A percentile compares a stretch with the other conserved stretches of the same genome.
Conservation (phyloP, 2,329 filamentous ascomycete species). For the Allantophomopsis lycopodina region DNA sequence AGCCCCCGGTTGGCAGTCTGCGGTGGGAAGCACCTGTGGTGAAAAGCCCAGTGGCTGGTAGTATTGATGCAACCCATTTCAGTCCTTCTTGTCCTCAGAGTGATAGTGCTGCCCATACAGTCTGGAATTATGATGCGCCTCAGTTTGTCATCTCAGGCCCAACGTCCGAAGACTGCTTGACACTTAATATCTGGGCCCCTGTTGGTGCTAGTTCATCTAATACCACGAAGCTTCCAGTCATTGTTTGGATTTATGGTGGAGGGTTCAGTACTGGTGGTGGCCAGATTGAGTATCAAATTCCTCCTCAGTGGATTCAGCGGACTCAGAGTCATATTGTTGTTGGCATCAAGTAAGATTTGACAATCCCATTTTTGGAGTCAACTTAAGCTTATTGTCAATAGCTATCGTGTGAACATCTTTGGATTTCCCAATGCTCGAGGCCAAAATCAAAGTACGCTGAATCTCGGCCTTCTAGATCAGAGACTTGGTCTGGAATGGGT, state of each 20-base stretch:
- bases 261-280: slow-evolving; percentile 42
- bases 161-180: slow-evolving; percentile 20
- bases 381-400: slow-evolving; percentile 19
- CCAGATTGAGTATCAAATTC: slow-evolving; percentile 27
- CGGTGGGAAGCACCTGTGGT: slow-evolving; percentile 16
- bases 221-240: slow-evolving; percentile 30
- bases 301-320: slow-evolving; percentile 15
- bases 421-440: slow-evolving; percentile 10
- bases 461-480: slow-evolving; percentile 43
- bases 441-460: slow-evolving; percentile 16
- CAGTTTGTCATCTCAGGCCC: slow-evolving; percentile 2
- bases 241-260: slow-evolving; percentile 51
- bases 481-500: slow-evolving; percentile 43
- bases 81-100: slow-evolving; percentile 7
- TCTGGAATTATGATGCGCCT: neutral
- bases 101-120: slow-evolving; percentile 2
- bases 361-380: slow-evolving; percentile 26
- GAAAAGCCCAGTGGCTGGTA: slow-evolving; percentile 3
- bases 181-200: slow-evolving; percentile 21
- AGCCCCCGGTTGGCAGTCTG: slow-evolving; percentile 32
- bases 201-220: slow-evolving; percentile 17
- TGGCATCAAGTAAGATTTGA: slow-evolving; percentile 52
- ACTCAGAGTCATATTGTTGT: slow-evolving; percentile 21
- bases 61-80: slow-evolving; percentile 6
- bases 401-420: slow-evolving; percentile 25